Evolutionary conservation across 257 asterid species (phyloP).

Genomic region (Asclepias syriaca): DNA sequence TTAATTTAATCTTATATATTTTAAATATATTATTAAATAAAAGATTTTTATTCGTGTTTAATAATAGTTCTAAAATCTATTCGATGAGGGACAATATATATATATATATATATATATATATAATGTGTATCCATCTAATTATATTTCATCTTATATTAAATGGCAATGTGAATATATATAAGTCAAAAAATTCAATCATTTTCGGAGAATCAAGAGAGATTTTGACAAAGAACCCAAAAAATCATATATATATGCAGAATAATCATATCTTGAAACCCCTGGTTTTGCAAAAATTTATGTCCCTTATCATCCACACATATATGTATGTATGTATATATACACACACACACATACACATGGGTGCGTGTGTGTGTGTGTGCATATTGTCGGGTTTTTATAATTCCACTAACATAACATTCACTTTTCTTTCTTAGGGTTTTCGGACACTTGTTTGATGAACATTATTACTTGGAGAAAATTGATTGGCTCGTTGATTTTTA

Average conservation of each 20-base stretch:
- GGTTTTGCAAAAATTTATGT: background rate
- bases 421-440: background rate
- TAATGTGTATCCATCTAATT: background rate
- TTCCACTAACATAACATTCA: background rate
- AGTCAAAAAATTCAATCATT: constrained; percentile 18
- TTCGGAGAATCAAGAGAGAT: background rate
- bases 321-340: too few relatives aligned
- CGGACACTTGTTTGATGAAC: background rate
- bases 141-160: background rate
- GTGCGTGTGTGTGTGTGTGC: too few relatives aligned
- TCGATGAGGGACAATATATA: too few relatives aligned
- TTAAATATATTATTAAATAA: too few relatives aligned
- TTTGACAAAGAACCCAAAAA: background rate
- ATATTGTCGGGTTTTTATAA: too few relatives aligned
- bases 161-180: background rate
- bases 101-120: too few relatives aligned
- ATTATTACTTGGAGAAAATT: background rate
- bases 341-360: too few relatives aligned
- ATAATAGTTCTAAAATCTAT: too few relatives aligned
- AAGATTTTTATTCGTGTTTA: too few relatives aligned
- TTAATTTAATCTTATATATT: too few relatives aligned
- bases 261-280: background rate
- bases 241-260: background rate
- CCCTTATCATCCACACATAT: background rate
- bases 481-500: too few relatives aligned